Evolutionary conservation across 2,329 filamentous ascomycete genomes (phyloP), one percentile per base, ranked within the genome.

Genomic region (Verticillium dahliae): DNA sequence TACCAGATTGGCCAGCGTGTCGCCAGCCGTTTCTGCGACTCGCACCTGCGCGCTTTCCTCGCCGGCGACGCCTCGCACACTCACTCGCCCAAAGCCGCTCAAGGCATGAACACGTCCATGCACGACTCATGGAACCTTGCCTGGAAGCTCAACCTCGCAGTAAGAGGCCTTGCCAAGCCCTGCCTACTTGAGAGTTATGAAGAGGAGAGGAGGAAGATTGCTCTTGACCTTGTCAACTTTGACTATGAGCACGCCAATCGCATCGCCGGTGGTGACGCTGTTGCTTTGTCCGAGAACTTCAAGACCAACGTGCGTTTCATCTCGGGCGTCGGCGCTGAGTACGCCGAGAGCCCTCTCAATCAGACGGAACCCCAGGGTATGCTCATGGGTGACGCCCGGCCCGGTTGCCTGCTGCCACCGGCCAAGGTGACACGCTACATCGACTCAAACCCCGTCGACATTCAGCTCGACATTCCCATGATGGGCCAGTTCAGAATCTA

Each of bases 401-500:
- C 82, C 3, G 83, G 83, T 7, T 83, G 80, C 58, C 75, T 84
- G 27, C 78, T 90, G 33, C 82, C 86, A 3, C 90, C 90, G 2
- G 87, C 87, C 50, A 89, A 85, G 73, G 89, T 88, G 18, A 90
- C 88, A 0, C 83, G 90, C 34, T 92, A 89, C 70, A 83, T 92
- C 59, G 90, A 93, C 73, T 87, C 89, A 3, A 93, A 92, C 68
- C 90, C 90, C 0, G 85, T 93, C 52, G 87, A 92, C 67, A 77
- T 92, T 34, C 89, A 93, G 70, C 84, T 91, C 6, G 90, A 92
- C 69, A 90, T 92, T 55, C 90, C 90, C 1, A 84, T 91, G 73
- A 78, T 92, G 6, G 87, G 90, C 33, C 90, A 93, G 69, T 93
- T 92, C 77, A 83, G 88, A 57, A 83, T 92, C 56, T 92, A 90